Evolutionary conservation across 768 basidiomycete genomes (phyloP).

Genomic region (Mycena galopus): DNA sequence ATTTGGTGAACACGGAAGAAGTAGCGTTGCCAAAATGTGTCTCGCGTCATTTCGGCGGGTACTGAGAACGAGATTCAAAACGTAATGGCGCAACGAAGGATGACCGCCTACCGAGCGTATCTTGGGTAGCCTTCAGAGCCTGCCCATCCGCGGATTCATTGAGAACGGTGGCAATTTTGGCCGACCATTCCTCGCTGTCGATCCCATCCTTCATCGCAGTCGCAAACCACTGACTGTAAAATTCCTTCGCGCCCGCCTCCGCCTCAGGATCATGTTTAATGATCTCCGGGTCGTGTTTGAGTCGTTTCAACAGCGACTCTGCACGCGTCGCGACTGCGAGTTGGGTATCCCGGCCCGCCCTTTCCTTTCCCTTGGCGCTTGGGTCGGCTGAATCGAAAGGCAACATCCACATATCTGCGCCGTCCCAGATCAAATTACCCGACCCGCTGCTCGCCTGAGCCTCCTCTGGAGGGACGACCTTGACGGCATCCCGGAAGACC

Average conservation of each 20-base stretch:
- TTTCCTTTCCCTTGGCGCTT: conserved; percentile 54
- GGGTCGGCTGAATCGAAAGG: conserved; percentile 55
- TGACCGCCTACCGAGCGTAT: conserved; percentile 66
- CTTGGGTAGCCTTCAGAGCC: conserved; percentile 64
- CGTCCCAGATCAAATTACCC: conserved; percentile 76
- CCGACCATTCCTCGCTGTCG: conserved; percentile 68
- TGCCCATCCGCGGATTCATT: conserved; percentile 65
- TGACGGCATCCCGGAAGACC: conserved; percentile 89
- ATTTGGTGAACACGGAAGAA: conserved; percentile 92
- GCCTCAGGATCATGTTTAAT: conserved; percentile 81
- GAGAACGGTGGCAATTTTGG: conserved; percentile 61
- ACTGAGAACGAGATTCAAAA: conserved; percentile 59
- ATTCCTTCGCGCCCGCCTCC: conserved; percentile 66
- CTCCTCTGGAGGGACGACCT: conserved; percentile 88
- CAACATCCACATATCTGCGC: conserved; percentile 88
- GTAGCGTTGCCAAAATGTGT: conserved; percentile 88
- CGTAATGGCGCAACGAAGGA: conserved; percentile 2
- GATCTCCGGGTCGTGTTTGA: conserved; percentile 82
- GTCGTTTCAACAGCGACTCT: conserved; percentile 78
- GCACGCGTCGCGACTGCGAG: conserved; percentile 79
- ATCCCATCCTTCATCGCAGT: conserved; percentile 67
- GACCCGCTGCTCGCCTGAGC: conserved; percentile 39
- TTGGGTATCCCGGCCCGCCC: conserved; percentile 51
- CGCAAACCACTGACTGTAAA: conserved; percentile 70
- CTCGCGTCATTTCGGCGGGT: conserved; percentile 71